Evolutionary conservation across 331 rosid genomes (phyloP), one percentile per base, ranked within the genome.

Genomic region (Acacia pycnantha): DNA sequence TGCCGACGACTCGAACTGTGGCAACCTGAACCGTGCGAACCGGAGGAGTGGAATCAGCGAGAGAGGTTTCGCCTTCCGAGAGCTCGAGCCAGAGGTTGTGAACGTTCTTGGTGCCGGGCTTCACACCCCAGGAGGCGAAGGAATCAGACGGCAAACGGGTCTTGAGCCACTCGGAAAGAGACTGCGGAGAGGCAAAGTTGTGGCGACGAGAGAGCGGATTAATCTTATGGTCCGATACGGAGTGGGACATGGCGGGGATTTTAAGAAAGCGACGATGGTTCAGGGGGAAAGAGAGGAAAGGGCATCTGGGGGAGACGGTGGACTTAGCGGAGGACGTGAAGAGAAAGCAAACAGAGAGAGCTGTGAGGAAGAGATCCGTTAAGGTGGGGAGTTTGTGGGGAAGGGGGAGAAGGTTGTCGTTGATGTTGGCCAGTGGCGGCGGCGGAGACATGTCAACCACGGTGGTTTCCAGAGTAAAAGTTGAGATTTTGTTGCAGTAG

Each of bases 51-150:
- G 98, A 87, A 8, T 95, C 97, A 43, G 85, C 91, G n/a, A 95
- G 87, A 33, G 92, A 89, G 80, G 94, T 93, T 73, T 95, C 99
- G 1, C 99, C 98, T 37, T 93, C 89, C 1, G 97, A 56, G 70
- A 95, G 87, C 78, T 95, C 99, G 77, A 95, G 92, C 98, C 99
- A 95, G 85, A 95, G 99, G 76, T 95, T 95, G 84, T 95, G 97
- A 35, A 93, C 90, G 91, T 95, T 95, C 54, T 95, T 95, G 53
- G 99, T 93, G 13, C 97, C 99, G 8, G 98, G 97, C 15, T 86
- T 90, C 13, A 93, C 91, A 6, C 99, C 98, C 98, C 99, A 95
- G 0, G 99, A 85, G 54, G 99, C 98, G 33, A 95, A 90, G 0
- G 92, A 92, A 7, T 93, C 97, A 62, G 97, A 87, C 46, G 93